These are phyloP conservation scores for Xanthoparmelia taractica DNA, from an alignment of 495 filamentous ascomycete genomes.

Conservation along the genomic window DNA sequence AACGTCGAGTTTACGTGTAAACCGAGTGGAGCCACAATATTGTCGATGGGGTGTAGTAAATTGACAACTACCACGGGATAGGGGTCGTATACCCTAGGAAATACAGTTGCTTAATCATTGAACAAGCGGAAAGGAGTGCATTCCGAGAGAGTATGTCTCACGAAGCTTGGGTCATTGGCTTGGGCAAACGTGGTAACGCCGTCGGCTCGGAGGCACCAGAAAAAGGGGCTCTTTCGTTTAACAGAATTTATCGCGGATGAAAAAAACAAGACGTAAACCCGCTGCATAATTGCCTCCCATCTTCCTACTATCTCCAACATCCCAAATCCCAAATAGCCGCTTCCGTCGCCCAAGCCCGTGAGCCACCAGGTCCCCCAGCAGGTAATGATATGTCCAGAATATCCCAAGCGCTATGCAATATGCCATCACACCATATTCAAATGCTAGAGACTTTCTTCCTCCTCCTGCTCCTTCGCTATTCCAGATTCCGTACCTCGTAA, in stretches of 20 bases:
- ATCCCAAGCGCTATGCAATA: constrained; percentile 14
- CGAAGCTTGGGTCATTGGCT: background rate
- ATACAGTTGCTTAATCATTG: too few relatives aligned
- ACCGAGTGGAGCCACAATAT: background rate
- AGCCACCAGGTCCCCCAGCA: background rate
- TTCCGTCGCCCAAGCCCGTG: constrained; percentile 4
- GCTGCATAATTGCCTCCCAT: background rate
- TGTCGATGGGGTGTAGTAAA: background rate
- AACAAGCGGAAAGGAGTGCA: background rate
- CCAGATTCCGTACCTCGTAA: background rate
- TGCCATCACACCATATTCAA: constrained; percentile 4
- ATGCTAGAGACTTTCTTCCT: background rate
- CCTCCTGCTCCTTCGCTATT: background rate
- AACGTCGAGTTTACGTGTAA: too few relatives aligned
- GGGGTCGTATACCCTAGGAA: background rate
- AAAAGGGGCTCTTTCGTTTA: background rate
- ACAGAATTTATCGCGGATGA: background rate
- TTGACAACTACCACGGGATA: background rate
- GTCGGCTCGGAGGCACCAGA: background rate
- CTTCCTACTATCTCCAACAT: background rate
- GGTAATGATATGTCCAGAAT: constrained; percentile 1
- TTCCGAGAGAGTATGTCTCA: background rate
- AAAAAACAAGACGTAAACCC: background rate
- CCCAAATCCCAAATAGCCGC: background rate
- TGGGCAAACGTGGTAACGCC: background rate